phyloP scores from a whole-genome alignment of 495 filamentous ascomycete species.

The Saxophila tyrrhenica region DNA sequence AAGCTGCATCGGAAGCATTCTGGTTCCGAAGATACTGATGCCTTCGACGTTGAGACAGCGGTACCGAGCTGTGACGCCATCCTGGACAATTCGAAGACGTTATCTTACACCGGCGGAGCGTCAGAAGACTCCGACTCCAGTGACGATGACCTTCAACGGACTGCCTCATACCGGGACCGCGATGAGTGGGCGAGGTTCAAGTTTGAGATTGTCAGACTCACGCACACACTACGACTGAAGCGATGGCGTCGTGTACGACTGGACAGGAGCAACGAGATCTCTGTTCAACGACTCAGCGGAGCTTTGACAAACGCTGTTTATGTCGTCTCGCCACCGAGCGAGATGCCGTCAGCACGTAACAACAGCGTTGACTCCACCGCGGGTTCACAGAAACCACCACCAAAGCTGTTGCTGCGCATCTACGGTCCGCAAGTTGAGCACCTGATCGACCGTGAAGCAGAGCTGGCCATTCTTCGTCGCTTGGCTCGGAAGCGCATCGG shows the following conservation, averaged over 20 bases:
- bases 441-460: constrained; percentile 84
- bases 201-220: constrained; percentile 72
- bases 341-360: constrained; percentile 32
- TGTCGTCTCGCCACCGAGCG: constrained; percentile 70
- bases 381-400: constrained; percentile 40
- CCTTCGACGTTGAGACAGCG: constrained; percentile 52
- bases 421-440: constrained; percentile 95
- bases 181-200: constrained; percentile 76
- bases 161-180: constrained; percentile 43
- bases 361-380: constrained; percentile 29
- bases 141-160: constrained; percentile 29
- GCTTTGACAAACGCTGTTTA: constrained; percentile 95
- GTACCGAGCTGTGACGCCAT: constrained; percentile 68
- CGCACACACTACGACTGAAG: constrained; percentile 79
- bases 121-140: constrained; percentile 37
- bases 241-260: constrained; percentile 79
- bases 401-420: constrained; percentile 77
- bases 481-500: constrained; percentile 88
- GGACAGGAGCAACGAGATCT: constrained; percentile 57
- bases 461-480: constrained; percentile 75
- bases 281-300: constrained; percentile 76
- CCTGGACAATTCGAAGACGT: constrained; percentile 79
- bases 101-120: constrained; percentile 59
- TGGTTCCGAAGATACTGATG: constrained; percentile 70
- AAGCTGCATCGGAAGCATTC: constrained; percentile 25